Base-by-base conservation (phyloP, 345 rosid genomes). In the Excoecaria agallocha region DNA sequence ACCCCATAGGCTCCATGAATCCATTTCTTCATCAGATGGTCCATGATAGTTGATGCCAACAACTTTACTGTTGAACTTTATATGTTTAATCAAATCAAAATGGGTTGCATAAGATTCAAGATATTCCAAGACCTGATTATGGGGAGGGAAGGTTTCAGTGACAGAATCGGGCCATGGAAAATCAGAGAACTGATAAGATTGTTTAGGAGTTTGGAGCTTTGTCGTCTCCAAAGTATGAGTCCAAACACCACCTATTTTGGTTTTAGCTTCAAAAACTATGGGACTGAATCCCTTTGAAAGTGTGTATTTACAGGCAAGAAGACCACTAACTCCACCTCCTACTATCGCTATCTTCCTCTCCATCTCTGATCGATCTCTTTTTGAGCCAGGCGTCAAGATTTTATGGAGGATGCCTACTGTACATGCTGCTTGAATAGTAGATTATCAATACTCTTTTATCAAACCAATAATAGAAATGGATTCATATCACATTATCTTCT, bases 91-190 rank as follows among this genome's bases (percentile, higher is more conserved):
- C 30, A 30, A 30, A 30, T 30, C 30, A 2, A 82, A 84, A 60
- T 56, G 83, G 17, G n/a, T 1, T 0, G 86, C 85, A 39, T 86
- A 86, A 0, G 81, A 78, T 30, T 79, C 70, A 38, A 86, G 9
- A 38, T 86, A 86, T 20, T 73, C 79, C 4, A 80, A 54, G 15
- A 82, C 84, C 37, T 78, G 80, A 49, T 73, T 5, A 0, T 75
- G 84, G 75, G 3, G 2, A 0, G 87, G 87, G 52, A 82, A 84
- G 0, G 64, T 56, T 5, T 66, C 67, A 16, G 74, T 10, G 55
- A 84, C 81, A 0, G 84, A 79, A 57, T 68, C 46, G 0, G 87
- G 89, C 89, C 87, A 86, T 2, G 86, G 85, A 68, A 78, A 82
- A 80, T 86, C 89, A 3, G 89, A 82, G 80, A 77, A 71, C 41